phyloP scores from a whole-genome alignment of 2,329 filamentous ascomycete species.

The Fusarium sterilihyphosum region DNA sequence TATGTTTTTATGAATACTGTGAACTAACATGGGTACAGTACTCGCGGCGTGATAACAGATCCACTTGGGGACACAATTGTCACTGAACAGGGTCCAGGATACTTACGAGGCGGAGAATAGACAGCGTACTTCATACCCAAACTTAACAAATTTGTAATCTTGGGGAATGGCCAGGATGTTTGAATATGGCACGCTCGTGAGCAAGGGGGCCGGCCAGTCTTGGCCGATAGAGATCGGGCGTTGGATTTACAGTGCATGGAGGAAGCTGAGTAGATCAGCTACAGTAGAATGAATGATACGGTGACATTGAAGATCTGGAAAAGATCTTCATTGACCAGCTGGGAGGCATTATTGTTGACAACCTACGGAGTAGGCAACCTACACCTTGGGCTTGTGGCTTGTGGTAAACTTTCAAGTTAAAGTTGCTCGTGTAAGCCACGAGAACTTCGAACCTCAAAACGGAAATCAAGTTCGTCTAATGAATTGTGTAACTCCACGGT shows the following conservation, averaged over 20 bases:
- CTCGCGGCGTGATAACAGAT: neutral
- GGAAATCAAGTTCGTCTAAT: constrained; percentile 13
- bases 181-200: neutral
- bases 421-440: neutral
- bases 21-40: neutral
- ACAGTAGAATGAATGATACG: constrained; percentile 2
- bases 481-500: constrained; percentile 1
- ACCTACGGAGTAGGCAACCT: too few relatives aligned
- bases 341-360: neutral
- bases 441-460: neutral
- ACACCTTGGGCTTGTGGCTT: neutral
- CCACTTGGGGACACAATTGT: constrained; percentile 10
- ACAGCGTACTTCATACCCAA: neutral
- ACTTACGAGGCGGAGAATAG: neutral
- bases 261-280: constrained; percentile 13
- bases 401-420: neutral
- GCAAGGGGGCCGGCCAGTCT: constrained; percentile 1
- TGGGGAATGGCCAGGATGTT: constrained; percentile 3
- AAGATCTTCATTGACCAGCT: neutral
- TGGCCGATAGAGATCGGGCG: constrained; percentile 27
- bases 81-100: constrained; percentile 14
- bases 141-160: constrained; percentile 9
- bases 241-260: constrained; percentile 19
- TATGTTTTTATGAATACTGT: neutral
- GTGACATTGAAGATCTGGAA: constrained; percentile 7